phyloP scores from a whole-genome alignment of 495 filamentous ascomycete species.

The Penicillium lagena region DNA sequence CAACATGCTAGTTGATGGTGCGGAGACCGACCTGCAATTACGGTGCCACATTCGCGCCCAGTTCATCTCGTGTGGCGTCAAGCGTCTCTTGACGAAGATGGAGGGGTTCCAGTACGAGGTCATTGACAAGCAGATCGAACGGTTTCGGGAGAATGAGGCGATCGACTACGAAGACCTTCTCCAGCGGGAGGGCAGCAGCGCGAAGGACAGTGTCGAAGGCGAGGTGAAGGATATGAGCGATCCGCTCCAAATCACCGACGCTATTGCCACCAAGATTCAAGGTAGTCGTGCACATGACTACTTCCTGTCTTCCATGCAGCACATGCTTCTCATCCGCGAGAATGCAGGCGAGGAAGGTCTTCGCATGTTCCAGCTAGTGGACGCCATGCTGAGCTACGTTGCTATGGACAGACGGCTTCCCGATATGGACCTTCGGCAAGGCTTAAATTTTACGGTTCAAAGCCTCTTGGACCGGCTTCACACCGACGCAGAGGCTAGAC shows the following conservation, averaged over 20 bases:
- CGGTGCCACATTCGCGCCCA: conserved; percentile 93
- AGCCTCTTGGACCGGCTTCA: conserved; percentile 90
- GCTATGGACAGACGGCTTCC: conserved; percentile 95
- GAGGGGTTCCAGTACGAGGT: conserved; percentile 97
- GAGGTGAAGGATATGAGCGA: conserved; percentile 94
- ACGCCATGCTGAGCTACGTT: conserved; percentile 97
- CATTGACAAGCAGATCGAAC: conserved; percentile 97
- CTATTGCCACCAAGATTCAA: conserved; percentile 80
- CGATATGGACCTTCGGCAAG: conserved; percentile 96
- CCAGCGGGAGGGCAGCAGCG: conserved; percentile 82
- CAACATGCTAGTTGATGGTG: conserved; percentile 94
- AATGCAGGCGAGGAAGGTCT: conserved; percentile 89
- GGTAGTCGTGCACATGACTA: conserved; percentile 87
- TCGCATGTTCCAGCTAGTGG: conserved; percentile 96
- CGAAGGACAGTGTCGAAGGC: conserved; percentile 83
- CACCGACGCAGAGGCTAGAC: conserved; percentile 89
- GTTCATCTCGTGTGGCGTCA: conserved; percentile 93
- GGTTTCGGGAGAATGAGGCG: conserved; percentile 86
- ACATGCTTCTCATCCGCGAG: conserved; percentile 88
- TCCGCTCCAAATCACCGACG: conserved; percentile 86
- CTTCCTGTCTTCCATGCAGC: conserved; percentile 91
- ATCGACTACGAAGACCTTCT: conserved; percentile 98
- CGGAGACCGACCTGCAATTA: conserved; percentile 80
- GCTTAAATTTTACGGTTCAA: conserved; percentile 95
- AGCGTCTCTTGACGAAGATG: conserved; percentile 93